Base-by-base conservation (phyloP, 2,329 filamentous ascomycete species). In the Colletotrichum tanaceti region DNA sequence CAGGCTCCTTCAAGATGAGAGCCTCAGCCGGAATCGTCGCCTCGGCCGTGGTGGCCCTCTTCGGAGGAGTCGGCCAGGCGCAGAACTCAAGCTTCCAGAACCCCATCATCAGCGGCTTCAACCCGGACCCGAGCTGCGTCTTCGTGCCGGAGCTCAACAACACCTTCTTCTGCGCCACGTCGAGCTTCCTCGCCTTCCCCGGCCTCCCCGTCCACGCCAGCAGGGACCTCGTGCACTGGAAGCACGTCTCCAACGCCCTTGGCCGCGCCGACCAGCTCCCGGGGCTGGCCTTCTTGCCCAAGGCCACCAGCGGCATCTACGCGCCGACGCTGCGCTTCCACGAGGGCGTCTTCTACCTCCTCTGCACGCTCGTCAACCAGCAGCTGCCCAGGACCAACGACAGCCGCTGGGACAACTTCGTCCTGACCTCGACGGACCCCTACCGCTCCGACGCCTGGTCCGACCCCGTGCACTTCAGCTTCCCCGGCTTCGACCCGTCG, bases 131-230 rank as follows among this genome's bases (percentile, higher is more conserved):
- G 0, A 81, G 78, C 5, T 83, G 82, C 54, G 77, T 80, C n/a
- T 78, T 79, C 57, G 74, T 83, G 22, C 72, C 74, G 10, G 74
- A 81, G 18, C 71, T 74, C 11, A 73, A 82, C 41, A 78, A 80
- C n/a, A 83, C 80, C 5, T 86, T 85, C 72, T 86, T 84, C 74
- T 86, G 83, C 70, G 82, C 80, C 2, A 83, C 83, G 0, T 86
- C 85, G 0, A 85, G 82, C 1, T 88, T 87, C 71, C 82, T 83
- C 61, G 77, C 80, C 0, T 87, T 86, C 71, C 85, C 85, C 0
- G 85, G 85, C 0, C 75, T 87, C 5, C 85, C 85, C 0, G 80
- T 88, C 22, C 83, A 87, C 72, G 83, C 84, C 2, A 85, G 82
- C n/a, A 81, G 79, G 61, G 84, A 87, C 72, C 73, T 88, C 20